Base-by-base conservation (phyloP, 352 stramenopile genomes). In the Hyaloperonospora arabidopsidis region DNA sequence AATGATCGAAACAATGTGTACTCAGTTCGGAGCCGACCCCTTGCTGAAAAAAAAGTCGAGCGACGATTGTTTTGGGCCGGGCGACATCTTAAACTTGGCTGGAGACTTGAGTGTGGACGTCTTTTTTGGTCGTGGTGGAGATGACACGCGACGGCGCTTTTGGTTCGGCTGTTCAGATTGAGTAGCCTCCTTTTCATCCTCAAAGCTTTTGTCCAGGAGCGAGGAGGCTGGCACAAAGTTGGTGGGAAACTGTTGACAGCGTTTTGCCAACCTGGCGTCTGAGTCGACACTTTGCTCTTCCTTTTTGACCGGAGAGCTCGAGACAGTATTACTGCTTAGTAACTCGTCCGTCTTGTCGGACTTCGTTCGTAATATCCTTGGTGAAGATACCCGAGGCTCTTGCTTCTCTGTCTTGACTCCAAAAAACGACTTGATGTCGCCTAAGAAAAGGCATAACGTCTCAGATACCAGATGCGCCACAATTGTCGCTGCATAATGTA, bases 381-480 rank as follows among this genome's bases (percentile, higher is more conserved):
- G 38, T 13, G 29, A n/a, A 44, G 21, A n/a, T n/a, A n/a, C 19
- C 15, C 47, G 10, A 21, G 49, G 43, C 35, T 71, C 61, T 23
- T 58, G 48, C 29, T 75, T 72, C 46, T 70, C 65, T 8, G 58
- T 34, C 46, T 81, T 77, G 19, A 63, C 66, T 14, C 59, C 65
- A 39, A 87, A 87, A 43, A 91, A 91, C 12, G 70, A 72, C 12
- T 70, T 86, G 49, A 91, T 89, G 44, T 88, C 63, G 17, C 65
- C 81, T 91, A 13, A 1, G 5, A 6, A 52, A 49, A 36, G 18
- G 19, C 8, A 48, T 17, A 28, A 19, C 5, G 22, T 19, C 22
- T 46, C 11, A 47, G 22, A 15, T 13, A 46, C 17, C 21, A 34
- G 19, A 35, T 17, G 22, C 35, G 14, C 43, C 34, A 2, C 8